Percentiles rank a stretch among this genome's conserved stretches.
Evolutionary conservation across 805 yeast genomes (phyloP).

Genomic region (Blastobotrys peoriensis): DNA sequence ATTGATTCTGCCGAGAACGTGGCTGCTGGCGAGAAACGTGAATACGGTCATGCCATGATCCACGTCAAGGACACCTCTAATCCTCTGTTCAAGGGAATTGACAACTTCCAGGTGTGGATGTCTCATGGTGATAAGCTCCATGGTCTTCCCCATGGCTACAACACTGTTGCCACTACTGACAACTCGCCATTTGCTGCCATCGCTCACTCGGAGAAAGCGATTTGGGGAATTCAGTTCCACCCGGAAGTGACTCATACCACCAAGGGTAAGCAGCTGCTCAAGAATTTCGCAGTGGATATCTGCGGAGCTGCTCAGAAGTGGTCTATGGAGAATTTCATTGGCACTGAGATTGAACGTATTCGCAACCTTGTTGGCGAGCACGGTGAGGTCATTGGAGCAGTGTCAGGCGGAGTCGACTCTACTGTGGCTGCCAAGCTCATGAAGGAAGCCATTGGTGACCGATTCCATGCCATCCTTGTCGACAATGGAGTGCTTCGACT

Average conservation of each 20-base stretch:
- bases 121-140: conserved; percentile 96
- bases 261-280: conserved; percentile 79
- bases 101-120: conserved; percentile 98
- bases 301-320: conserved; percentile 86
- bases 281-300: conserved; percentile 87
- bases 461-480: conserved; percentile 97
- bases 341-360: conserved; percentile 91
- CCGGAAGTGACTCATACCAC: conserved; percentile 97
- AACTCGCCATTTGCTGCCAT: conserved; percentile 97
- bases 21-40: conserved; percentile 94
- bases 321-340: conserved; percentile 98
- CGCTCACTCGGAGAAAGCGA: conserved; percentile 62
- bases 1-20: conserved; percentile 85
- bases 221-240: conserved; percentile 97
- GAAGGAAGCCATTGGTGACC: conserved; percentile 97
- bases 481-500: conserved; percentile 97
- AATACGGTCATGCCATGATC: conserved; percentile 93
- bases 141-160: conserved; percentile 83
- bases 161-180: conserved; percentile 81
- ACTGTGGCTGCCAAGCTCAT: conserved; percentile 98
- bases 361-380: conserved; percentile 89
- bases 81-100: conserved; percentile 79
- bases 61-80: conserved; percentile 61
- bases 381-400: conserved; percentile 99
- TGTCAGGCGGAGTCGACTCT: conserved; percentile 98